Base-by-base conservation (phyloP, 306 rosid species). In the Citrullus mucosospermus region DNA sequence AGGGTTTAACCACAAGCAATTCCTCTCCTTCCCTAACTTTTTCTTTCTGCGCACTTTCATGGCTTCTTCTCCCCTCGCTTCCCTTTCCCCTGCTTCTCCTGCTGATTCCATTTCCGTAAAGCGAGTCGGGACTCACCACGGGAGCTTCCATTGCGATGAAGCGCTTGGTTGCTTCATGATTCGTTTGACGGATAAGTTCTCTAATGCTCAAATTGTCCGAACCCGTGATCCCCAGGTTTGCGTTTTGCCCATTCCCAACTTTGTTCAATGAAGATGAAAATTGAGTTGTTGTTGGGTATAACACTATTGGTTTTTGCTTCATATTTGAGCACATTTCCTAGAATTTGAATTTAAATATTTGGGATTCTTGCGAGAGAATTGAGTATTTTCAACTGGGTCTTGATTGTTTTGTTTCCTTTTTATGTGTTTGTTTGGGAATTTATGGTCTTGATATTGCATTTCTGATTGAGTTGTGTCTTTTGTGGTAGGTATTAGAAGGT, bases 101-200 rank as follows among this genome's bases (percentile, higher is more conserved):
- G 25, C 30, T 38, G 34, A 36, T 79, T 48, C 84, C 75, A 69
- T 84, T 16, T 74, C 91, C 1, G 48, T 81, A 0, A 95, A 84
- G 93, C 97, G 91, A 81, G 96, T 92, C 2, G 99, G 99, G 54
- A 96, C 99, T 6, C 99, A 96, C 83, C 91, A 96, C 28, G 99
- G 99, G 7, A 87, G 91, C 88, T 96, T 96, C 85, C 99, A 96
- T 84, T 96, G 99, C 81, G 99, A 96, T 57, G 98, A 96, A 83
- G 99, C 99, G 51, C 97, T 96, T 73, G 99, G 98, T 41, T 96
- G 98, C 89, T 96, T 96, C 91, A 96, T 96, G 99, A 91, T 96
- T 88, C 98, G 98, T 58, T 96, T 88, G 78, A 84, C 99, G 8
- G 44, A 86, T n/a, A 91, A 83, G 76, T 96, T 87, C 84, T 80